phyloP scores from a whole-genome alignment of 495 filamentous ascomycete genomes.

The Podospora pseudoanserina region DNA sequence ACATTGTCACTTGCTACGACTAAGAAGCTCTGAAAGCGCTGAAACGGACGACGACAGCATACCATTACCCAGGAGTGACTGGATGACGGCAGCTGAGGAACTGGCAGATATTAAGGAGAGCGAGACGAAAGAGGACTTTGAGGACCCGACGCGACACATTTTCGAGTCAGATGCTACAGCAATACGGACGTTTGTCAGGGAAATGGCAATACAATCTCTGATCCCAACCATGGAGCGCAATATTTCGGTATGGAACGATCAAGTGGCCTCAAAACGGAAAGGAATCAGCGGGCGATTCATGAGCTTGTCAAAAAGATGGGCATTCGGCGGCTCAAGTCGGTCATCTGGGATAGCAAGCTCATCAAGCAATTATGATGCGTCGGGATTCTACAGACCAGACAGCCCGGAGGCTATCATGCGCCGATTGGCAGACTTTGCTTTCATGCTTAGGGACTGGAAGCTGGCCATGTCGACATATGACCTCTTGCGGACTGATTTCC shows the following conservation, averaged over 20 bases:
- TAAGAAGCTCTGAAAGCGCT: conserved; percentile 79
- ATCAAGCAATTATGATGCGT: conserved; percentile 72
- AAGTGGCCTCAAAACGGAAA: conserved; percentile 83
- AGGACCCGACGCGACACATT: conserved; percentile 69
- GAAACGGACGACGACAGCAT: conserved; percentile 91
- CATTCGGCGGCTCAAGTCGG: conserved; percentile 61
- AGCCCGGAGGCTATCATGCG: conserved; percentile 85
- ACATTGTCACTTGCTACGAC: conserved; percentile 85
- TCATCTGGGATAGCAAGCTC: conserved; percentile 41
- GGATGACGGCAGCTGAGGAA: conserved; percentile 86
- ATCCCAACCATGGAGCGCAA: conserved; percentile 93
- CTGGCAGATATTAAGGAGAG: conserved; percentile 63
- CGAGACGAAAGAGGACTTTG: conserved; percentile 59
- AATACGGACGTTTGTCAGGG: conserved; percentile 81
- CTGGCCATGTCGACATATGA: conserved; percentile 90
- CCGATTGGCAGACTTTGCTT: conserved; percentile 89
- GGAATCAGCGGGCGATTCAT: conserved; percentile 87
- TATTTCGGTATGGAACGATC: conserved; percentile 91
- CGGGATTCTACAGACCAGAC: conserved; percentile 80
- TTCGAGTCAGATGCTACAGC: conserved; percentile 89
- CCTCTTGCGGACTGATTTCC: conserved; percentile 78
- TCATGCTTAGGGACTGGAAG: conserved; percentile 94
- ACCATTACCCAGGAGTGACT: conserved; percentile 73
- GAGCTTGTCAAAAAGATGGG: conserved; percentile 81
- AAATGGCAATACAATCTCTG: conserved; percentile 88